These are phyloP conservation scores for Toxoplasma gondii DNA, from an alignment of 169 alveolate species.

Conservation along the genomic window DNA sequence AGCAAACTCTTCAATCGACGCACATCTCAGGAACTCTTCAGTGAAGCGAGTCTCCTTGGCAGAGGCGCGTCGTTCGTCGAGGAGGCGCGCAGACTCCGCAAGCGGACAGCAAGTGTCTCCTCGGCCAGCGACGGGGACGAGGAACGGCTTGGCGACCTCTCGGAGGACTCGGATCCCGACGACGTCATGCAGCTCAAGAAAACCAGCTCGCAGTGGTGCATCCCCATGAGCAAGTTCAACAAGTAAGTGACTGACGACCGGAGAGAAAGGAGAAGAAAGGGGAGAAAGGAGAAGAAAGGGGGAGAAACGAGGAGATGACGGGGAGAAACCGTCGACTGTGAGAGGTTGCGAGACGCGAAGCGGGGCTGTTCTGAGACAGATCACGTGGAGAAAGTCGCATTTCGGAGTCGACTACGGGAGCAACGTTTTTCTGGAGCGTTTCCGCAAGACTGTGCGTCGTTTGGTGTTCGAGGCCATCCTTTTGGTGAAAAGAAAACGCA, in stretches of 20 bases:
- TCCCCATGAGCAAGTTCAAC: slow-evolving; percentile 17
- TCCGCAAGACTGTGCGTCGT: too few species aligned
- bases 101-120: background rate
- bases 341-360: background rate
- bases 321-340: background rate
- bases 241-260: background rate
- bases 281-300: background rate
- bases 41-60: background rate
- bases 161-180: background rate
- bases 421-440: too few species aligned
- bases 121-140: background rate
- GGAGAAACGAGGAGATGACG: too few species aligned
- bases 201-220: slow-evolving; percentile 18
- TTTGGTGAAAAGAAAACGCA: too few species aligned
- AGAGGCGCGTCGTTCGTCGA: slow-evolving; percentile 31
- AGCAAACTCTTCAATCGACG: slow-evolving; percentile 57
- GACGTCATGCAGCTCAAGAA: background rate
- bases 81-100: background rate
- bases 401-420: too few species aligned
- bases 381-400: too few species aligned
- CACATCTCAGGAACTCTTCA: slow-evolving; percentile 51
- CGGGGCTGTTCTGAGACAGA: too few species aligned
- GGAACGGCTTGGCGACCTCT: background rate
- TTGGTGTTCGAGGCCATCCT: too few species aligned
- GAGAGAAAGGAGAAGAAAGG: background rate